These are phyloP conservation scores for Sordaria brevicollis DNA, from an alignment of 495 filamentous ascomycete genomes.

Conservation along the genomic window DNA sequence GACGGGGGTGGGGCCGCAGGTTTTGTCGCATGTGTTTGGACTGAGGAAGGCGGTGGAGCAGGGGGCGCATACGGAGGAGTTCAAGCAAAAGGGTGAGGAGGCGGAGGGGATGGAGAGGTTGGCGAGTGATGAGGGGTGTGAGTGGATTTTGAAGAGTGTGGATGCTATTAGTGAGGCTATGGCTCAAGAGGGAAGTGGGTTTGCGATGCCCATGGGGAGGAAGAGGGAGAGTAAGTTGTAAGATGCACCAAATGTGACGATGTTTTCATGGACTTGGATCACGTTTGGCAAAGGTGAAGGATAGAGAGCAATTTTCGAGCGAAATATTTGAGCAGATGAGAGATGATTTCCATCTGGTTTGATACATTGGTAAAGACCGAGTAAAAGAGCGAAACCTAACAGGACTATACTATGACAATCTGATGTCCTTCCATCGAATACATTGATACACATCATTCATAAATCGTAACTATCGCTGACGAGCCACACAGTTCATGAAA, in stretches of 20 bases:
- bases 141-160: constrained; percentile 60
- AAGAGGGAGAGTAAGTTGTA: background rate
- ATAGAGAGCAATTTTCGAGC: no score
- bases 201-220: constrained; percentile 40
- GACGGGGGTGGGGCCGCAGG: constrained; percentile 69
- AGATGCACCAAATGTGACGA: constrained; percentile 3
- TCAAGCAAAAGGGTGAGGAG: constrained; percentile 13
- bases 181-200: constrained; percentile 45
- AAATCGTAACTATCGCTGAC: background rate
- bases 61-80: constrained; percentile 44
- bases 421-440: background rate
- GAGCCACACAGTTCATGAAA: background rate
- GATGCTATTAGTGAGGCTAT: constrained; percentile 59
- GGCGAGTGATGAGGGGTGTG: constrained; percentile 60
- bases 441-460: background rate
- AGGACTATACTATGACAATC: background rate
- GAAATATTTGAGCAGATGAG: no score
- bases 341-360: no score
- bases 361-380: no score
- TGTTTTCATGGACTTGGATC: background rate
- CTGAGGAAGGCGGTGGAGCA: constrained; percentile 62
- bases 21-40: constrained; percentile 65
- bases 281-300: no score
- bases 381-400: background rate
- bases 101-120: constrained; percentile 30